Percentiles rank a stretch among this genome's conserved stretches.
phyloP scores from a whole-genome alignment of 2,329 filamentous ascomycete genomes.

The Cladophialophora yegresii region DNA sequence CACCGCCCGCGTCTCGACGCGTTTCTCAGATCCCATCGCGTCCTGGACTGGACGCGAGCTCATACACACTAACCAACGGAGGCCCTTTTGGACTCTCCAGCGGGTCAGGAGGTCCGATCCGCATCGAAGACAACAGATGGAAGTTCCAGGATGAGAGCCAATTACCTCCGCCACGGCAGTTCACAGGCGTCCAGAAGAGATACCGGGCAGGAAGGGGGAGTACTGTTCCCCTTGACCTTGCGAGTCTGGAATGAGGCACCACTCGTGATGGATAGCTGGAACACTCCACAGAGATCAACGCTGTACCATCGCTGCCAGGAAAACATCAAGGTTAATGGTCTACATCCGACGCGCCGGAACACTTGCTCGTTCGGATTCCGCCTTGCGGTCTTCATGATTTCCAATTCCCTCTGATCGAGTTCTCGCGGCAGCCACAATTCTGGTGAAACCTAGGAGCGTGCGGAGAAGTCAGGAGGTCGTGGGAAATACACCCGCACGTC shows the following conservation, averaged over 20 bases:
- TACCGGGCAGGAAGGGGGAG: slow-evolving; percentile 91
- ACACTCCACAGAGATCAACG: not conserved
- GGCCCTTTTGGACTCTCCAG: slow-evolving; percentile 34
- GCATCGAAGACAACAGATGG: slow-evolving; percentile 77
- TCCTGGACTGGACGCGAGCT: slow-evolving; percentile 71
- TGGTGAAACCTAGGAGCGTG: not conserved
- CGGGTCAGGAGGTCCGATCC: slow-evolving; percentile 21
- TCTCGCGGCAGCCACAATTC: not conserved
- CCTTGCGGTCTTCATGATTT: not conserved
- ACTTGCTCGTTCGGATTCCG: not conserved
- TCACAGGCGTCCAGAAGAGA: slow-evolving; percentile 69
- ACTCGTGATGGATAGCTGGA: not conserved
- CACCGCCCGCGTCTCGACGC: slow-evolving; percentile 48
- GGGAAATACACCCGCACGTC: not conserved
- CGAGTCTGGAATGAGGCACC: slow-evolving; percentile 28
- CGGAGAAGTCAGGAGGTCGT: not conserved
- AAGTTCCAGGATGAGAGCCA: slow-evolving; percentile 80
- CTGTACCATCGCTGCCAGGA: not conserved
- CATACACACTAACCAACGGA: slow-evolving; percentile 73
- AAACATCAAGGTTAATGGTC: not conserved
- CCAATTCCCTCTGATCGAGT: not conserved
- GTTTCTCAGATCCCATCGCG: slow-evolving; percentile 49
- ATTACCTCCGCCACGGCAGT: slow-evolving; percentile 82
- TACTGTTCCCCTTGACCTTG: slow-evolving; percentile 85
- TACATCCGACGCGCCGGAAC: not conserved